phyloP scores from a whole-genome alignment of 306 rosid genomes.

The Gastrolobium villosum region DNA sequence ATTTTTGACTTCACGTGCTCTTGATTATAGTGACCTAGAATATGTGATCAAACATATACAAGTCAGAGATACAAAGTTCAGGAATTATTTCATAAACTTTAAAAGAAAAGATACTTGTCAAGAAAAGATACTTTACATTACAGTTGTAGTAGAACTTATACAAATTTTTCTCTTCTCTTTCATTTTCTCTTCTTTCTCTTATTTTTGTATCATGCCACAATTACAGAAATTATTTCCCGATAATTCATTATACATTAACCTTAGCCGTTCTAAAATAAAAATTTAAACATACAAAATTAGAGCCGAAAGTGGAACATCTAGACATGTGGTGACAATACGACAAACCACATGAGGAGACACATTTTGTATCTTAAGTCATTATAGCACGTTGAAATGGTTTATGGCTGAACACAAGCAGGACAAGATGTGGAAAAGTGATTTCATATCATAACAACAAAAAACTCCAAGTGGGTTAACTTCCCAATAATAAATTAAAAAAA shows the following conservation, averaged over 20 bases:
- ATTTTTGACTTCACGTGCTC: slow-evolving; percentile 11
- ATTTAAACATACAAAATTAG: background rate
- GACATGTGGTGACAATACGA: background rate
- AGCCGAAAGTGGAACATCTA: background rate
- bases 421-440: background rate
- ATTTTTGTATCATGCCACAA: no score
- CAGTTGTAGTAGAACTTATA: no score
- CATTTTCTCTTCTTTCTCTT: no score
- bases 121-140: no score
- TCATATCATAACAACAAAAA: slow-evolving; percentile 12
- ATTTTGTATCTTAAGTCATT: background rate
- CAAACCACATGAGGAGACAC: slow-evolving; percentile 20
- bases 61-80: slow-evolving; percentile 12
- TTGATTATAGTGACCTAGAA: slow-evolving; percentile 18
- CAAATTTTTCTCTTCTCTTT: no score
- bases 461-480: slow-evolving; percentile 29
- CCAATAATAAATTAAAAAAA: background rate
- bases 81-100: slow-evolving; percentile 24
- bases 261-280: no score
- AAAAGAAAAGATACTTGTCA: slow-evolving; percentile 28
- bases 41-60: background rate
- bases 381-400: slow-evolving; percentile 11
- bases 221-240: no score
- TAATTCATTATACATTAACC: no score
- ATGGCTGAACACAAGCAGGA: background rate